These are phyloP conservation scores for Colletotrichum eremochloae DNA, from an alignment of 2,329 filamentous ascomycete genomes.

Conservation along the genomic window DNA sequence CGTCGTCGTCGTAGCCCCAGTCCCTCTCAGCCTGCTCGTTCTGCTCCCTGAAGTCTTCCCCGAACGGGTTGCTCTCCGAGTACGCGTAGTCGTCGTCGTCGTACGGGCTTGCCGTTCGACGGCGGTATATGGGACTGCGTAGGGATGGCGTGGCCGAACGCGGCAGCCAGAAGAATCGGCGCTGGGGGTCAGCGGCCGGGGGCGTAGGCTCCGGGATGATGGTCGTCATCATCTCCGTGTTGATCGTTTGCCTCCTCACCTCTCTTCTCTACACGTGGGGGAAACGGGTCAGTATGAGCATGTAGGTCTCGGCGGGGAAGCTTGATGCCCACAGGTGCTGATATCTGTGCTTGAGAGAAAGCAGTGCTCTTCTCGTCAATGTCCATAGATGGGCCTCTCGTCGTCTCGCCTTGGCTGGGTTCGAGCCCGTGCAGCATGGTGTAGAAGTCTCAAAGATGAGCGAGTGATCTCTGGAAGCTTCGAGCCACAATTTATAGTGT, in stretches of 20 bases:
- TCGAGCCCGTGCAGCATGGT: constrained; percentile 15
- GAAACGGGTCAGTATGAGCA: constrained; percentile 9
- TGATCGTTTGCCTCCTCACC: constrained; percentile 28
- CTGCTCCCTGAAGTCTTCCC: constrained; percentile 33
- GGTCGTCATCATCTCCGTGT: constrained; percentile 35
- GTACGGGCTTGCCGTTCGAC: constrained; percentile 30
- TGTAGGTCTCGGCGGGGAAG: not conserved
- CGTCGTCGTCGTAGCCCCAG: not conserved
- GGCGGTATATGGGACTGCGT: constrained; percentile 35
- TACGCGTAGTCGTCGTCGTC: constrained; percentile 35
- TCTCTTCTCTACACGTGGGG: constrained; percentile 11
- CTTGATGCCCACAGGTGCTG: constrained; percentile 19
- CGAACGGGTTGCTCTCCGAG: constrained; percentile 34
- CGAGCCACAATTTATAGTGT: not conserved
- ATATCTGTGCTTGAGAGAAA: constrained; percentile 36
- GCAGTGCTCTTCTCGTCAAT: constrained; percentile 39
- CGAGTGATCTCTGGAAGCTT: not conserved
- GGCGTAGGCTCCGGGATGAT: constrained; percentile 37
- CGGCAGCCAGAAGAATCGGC: constrained; percentile 33
- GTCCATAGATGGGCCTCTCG: constrained; percentile 21
- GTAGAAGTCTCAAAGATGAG: not conserved
- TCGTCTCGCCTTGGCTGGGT: constrained; percentile 18
- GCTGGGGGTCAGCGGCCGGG: constrained; percentile 16
- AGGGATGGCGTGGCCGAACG: constrained; percentile 32
- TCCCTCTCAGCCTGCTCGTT: constrained; percentile 22